Evolutionary conservation across 441 rosid genomes (phyloP).

Genomic region (Biscutella auriculata): DNA sequence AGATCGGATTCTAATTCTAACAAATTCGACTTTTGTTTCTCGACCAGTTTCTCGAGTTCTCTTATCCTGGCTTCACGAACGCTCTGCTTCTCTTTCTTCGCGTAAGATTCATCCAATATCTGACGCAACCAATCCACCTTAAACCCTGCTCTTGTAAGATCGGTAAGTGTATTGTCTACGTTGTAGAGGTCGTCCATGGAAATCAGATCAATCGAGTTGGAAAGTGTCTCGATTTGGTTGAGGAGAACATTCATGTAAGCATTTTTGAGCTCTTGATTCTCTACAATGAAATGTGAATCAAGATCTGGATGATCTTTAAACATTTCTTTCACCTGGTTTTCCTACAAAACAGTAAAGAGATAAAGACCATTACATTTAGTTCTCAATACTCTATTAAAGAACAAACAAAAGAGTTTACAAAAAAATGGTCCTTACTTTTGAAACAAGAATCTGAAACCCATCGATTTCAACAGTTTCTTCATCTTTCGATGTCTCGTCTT

Average conservation of each 20-base stretch:
- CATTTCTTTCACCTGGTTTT: neutral
- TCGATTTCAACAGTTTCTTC: neutral
- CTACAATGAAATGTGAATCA: neutral
- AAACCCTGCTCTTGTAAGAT: neutral
- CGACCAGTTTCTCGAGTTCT: slow-evolving; percentile 1
- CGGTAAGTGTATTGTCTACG: neutral
- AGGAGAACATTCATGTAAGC: neutral
- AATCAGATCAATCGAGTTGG: neutral
- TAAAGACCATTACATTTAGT: neutral
- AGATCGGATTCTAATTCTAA: neutral
- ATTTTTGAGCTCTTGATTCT: neutral
- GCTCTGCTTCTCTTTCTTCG: neutral
- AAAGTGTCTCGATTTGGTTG: neutral
- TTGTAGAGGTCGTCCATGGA: neutral
- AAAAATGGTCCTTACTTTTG: neutral
- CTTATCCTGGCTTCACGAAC: neutral
- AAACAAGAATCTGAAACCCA: neutral
- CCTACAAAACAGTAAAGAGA: neutral
- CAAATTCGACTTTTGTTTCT: neutral
- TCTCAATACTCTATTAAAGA: neutral
- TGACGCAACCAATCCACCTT: neutral
- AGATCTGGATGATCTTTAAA: neutral
- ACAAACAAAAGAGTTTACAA: neutral
- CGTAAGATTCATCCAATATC: neutral
- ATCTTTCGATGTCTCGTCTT: neutral